Evolutionary conservation across 2,329 filamentous ascomycete species (phyloP).

Genomic region (Macrophomina tecta): DNA sequence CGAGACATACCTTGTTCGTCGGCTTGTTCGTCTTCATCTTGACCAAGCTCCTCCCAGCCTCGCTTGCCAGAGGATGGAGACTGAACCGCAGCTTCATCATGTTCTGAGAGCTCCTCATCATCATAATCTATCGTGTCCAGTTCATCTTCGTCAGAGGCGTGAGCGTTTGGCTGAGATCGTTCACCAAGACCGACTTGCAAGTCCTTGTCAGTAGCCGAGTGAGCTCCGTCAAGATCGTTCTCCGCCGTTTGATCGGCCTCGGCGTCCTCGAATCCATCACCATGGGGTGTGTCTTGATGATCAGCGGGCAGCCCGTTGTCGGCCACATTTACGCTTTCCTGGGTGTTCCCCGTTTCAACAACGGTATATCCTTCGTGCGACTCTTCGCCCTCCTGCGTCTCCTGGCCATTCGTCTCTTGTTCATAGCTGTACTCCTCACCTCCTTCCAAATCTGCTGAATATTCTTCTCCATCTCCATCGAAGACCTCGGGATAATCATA

Average conservation of each 20-base stretch:
- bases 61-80: conserved; percentile 30
- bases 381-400: not conserved
- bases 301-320: not conserved
- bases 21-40: conserved; percentile 19
- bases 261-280: conserved; percentile 21
- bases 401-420: conserved; percentile 9
- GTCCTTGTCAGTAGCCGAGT: conserved; percentile 24
- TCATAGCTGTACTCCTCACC: conserved; percentile 9
- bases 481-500: not conserved
- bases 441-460: not conserved
- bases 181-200: conserved; percentile 22
- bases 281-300: not conserved
- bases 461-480: not conserved
- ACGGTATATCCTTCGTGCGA: conserved; percentile 19
- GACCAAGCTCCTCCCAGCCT: conserved; percentile 29
- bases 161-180: conserved; percentile 12
- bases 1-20: conserved; percentile 29
- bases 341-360: conserved; percentile 13
- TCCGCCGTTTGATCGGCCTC: conserved; percentile 23
- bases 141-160: conserved; percentile 26
- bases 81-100: conserved; percentile 12
- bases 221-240: conserved; percentile 26
- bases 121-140: conserved; percentile 29
- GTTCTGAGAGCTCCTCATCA: conserved; percentile 28
- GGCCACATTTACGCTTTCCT: not conserved